A percentile compares a stretch with the other conserved stretches of the same genome.
Conservation (phyloP, 257 asterid species). For the Nicotiana undulata region DNA sequence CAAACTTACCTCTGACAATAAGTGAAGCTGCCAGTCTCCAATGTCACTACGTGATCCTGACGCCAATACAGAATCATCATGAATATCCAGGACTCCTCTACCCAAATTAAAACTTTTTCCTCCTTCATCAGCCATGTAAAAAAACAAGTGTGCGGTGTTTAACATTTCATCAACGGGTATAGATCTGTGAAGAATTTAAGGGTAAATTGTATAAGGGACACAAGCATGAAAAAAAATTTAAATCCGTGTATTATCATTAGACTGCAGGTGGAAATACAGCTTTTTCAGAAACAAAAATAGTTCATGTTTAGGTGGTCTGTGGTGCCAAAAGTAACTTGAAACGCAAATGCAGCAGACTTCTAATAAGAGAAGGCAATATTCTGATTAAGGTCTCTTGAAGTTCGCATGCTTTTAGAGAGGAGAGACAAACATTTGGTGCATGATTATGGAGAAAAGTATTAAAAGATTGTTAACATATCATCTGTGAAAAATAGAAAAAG, state of each 20-base stretch:
- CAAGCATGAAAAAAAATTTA: not conserved
- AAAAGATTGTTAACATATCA: not conserved
- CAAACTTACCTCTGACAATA: conserved; percentile 62
- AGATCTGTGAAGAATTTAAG: conserved; percentile 20
- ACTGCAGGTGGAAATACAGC: not conserved
- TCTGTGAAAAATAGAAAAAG: not conserved
- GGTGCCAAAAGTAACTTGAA: not conserved
- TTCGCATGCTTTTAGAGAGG: too few species aligned
- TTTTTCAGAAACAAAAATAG: not conserved
- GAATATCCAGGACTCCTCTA: conserved; percentile 29
- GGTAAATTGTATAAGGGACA: conserved; percentile 11
- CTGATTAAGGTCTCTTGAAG: not conserved
- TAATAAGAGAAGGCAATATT: not conserved
- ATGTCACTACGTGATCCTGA: conserved; percentile 64
- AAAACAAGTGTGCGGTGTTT: conserved; percentile 64
- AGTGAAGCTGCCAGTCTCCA: conserved; percentile 86
- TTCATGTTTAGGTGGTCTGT: not conserved
- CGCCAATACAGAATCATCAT: conserved; percentile 48
- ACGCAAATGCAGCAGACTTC: not conserved
- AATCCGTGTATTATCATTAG: not conserved
- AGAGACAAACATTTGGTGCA: too few species aligned
- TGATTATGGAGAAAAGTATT: too few species aligned
- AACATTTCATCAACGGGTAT: conserved; percentile 43
- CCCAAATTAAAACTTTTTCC: conserved; percentile 63
- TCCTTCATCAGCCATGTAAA: conserved; percentile 92